Base-by-base conservation (phyloP, 768 basidiomycete genomes). In the Hypsizygus marmoreus region DNA sequence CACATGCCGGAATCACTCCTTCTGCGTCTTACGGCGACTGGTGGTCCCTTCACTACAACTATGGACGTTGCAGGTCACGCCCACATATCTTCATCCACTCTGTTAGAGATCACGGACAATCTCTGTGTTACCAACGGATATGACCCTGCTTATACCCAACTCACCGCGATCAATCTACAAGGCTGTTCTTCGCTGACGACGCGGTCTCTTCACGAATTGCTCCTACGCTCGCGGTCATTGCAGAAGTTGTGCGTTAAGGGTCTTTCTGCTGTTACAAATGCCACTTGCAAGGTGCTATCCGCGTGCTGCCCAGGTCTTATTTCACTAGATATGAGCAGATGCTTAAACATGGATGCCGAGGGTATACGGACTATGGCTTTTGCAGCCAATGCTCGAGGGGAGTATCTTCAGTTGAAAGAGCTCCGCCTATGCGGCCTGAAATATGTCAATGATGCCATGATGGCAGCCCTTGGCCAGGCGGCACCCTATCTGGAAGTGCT, bases 401-500 rank as follows among this genome's bases (percentile, higher is more conserved):
- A 80, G 28, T 63, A 64, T 51, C 68, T 88, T 37, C 68, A 61
- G 20, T 60, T 95, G 46, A 82, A 73, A 61, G 79, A 81, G 34
- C 72, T 95, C 23, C 71, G 81, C 17, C 50, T 93, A 20, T 85
- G 80, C 6, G 90, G 88, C 1, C 61, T 97, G 47, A 80, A 75
- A 57, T 69, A 79, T 42, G 64, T 84, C 40, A 68, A 75, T 12
- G 85, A 88, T 56, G 68, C 71, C 9, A 75, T 77, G 55, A 78
- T 95, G 77, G 62, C 71, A n/a, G 66, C 69, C 8, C 69, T 94
- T 26, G 91, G 86, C 5, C 77, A 70, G 52, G 84, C 79, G 2
- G 77, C 87, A 0, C 88, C 88, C 14, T 69, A 73, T 55, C 75
- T 95, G 16, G 88, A 91, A 62, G 79, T 90, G 13, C 70, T 95